Evolutionary conservation across 768 basidiomycete genomes (phyloP), one percentile per base, ranked within the genome.

Genomic region (Tulasnella sp.): DNA sequence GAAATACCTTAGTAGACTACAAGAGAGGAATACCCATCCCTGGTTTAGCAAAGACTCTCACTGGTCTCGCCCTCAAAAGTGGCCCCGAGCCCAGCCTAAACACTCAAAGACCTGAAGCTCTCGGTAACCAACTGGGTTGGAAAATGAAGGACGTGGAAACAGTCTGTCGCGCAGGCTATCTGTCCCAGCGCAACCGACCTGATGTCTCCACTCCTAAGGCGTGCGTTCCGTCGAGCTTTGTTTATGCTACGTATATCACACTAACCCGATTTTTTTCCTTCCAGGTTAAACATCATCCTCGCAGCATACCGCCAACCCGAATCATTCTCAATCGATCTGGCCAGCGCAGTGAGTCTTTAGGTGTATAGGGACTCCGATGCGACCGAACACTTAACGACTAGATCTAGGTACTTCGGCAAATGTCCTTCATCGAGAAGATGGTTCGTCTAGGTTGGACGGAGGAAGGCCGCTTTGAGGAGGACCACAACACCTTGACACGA

Each of bases 341-440:
- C 47, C n/a, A 58, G 61, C 29, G 62, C 62, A 17, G 62, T 63
- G 53, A 27, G 47, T 38, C 8, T 13, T 3, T 32, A 4, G 8
- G 4, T 24, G n/a, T n/a, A 21, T 32, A 3, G 34, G 9, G 8
- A 58, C 24, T 4, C 13, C 44, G 19, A 3, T n/a, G 2, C 4
- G 21, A 21, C 58, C 8, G 24, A 2, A 30, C 1, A 52, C 29
- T 52, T 52, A 26, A 23, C 26, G 21, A 10, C 11, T 19, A 49
- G 2, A 23, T 3, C 4, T 55, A 55, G 56, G 47, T 65, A 21
- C 44, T 51, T 11, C 64, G 64, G 2, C 64, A 65, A 44, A 55
- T 50, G 21, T 49, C 54, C 24, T 65, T 65, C 43, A 50, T 64
- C 11, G 19, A 52, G 17, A 64, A 64, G 51, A 60, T 64, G 61